Conservation (phyloP, 805 yeast species). For the Myxozyma mucilagina region DNA sequence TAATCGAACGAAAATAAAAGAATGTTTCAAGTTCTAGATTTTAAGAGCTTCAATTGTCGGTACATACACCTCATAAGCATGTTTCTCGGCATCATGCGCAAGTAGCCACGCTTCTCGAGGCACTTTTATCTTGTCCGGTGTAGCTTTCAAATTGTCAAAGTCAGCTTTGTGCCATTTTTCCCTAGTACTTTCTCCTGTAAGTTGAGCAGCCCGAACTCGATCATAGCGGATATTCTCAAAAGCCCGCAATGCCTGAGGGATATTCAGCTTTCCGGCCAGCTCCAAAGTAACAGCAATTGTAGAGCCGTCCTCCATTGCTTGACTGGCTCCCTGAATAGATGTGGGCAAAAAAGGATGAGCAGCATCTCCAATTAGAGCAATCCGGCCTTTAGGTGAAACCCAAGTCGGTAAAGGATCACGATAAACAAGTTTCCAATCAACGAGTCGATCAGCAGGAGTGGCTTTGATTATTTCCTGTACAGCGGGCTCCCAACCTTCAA, state of each 20-base stretch:
- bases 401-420: conserved; percentile 68
- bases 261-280: background rate
- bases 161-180: conserved; percentile 7
- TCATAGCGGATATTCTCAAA: background rate
- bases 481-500: conserved; percentile 7
- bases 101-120: background rate
- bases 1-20: too few relatives aligned
- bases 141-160: background rate
- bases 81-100: conserved; percentile 5
- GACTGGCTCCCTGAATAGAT: conserved; percentile 7
- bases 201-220: background rate
- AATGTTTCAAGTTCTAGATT: too few relatives aligned
- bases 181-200: background rate
- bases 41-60: background rate
- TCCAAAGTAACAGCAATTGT: background rate
- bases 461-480: conserved; percentile 1
- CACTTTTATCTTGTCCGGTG: background rate
- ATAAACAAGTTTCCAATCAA: conserved; percentile 56
- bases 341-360: conserved; percentile 5
- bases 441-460: background rate
- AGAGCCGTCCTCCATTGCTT: conserved; percentile 7
- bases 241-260: background rate
- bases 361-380: conserved; percentile 2
- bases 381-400: conserved; percentile 48
- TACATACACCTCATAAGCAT: conserved; percentile 4